Base-by-base conservation (phyloP, 371 early-diverging fungal species). In the Lichtheimia ornata region DNA sequence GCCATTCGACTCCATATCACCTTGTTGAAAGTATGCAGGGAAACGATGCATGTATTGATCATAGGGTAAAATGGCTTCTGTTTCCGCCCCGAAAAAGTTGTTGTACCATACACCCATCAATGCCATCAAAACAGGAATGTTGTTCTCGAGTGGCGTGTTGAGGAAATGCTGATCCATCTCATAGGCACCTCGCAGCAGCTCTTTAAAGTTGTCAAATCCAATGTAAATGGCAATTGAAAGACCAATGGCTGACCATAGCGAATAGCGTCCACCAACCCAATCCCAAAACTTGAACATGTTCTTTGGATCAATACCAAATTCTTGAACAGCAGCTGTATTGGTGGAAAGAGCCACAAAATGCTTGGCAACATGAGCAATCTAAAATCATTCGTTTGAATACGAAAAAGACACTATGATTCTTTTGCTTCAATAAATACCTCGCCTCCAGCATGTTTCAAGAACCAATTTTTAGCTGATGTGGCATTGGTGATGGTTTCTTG, bases 261-360 rank as follows among this genome's bases (percentile, higher is more conserved):
- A 98, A 86, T 97, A 99, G 59, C 99, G 92, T 43, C 99, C 99
- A 70, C 99, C 99, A 53, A 99, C 99, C 95, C 96, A 99, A 81
- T 99, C 99, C 99, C 99, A 99, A 89, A 99, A 98, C 72, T 92
- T 90, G 88, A 99, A 98, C 94, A 98, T 96, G 84, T 97, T 97
- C 69, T 88, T 82, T 35, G 87, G 73, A 69, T 86, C 88, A 63
- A 99, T 98, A 59, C 98, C 98, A 71, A 98, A 98, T 22, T 83
- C 90, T 58, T 88, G 85, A 18, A 95, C 97, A 44, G 85, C 93
- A 60, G 88, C 82, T 14, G 85, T 88, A 88, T 98, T 98, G 67
- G 99, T 97, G 9, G 96, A 97, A 25, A 99, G 87, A 2, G 99
- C 99, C 59, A 98, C 94, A 86, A 99, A 99, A 84, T 99, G 99